Base-by-base conservation (phyloP, 2,329 filamentous ascomycete species). In the Phialophora expanda region DNA sequence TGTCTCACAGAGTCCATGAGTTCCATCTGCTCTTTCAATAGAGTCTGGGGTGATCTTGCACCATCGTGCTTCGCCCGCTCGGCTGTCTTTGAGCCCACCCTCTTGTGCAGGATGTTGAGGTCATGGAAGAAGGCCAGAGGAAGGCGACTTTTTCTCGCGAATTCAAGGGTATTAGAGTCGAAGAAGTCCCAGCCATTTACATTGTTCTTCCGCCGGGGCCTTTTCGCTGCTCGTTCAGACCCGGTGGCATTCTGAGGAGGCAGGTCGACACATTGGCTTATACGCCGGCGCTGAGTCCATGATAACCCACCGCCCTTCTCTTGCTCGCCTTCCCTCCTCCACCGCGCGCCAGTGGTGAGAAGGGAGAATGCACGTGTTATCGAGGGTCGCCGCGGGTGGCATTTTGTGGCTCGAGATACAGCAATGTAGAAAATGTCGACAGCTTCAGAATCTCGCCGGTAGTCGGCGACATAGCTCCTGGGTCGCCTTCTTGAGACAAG, bases 31-130 rank as follows among this genome's bases (percentile, higher is more conserved):
- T 70, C 62, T 32, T 68, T 56, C 9, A 70, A 58, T 6, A 44
- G 32, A 12, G 32, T 22, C 41, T 62, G 8, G 17, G 66, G 48
- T 22, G 66, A 57, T 14, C 68, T 44, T 74, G 76, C 59, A 74
- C 75, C 24, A 79, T 83, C 55, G 78, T 82, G 66, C 78, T 73
- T 67, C 22, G 73, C 11, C 26, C 46, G 72, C 55, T 73, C 67
- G 12, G 34, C 56, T 12, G 32, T 56, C 11, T 32, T 38, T 9
- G 59, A 70, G 66, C 74, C 74, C 28, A 66, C 51, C 32, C 67
- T 67, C 32, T 68, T 44, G 34, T 67, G 66, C 8, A 72, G 50
- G 9, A 44, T 56, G 20, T 59, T 56, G 57, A 72, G 51, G 62
- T 72, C 71, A 50, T 66, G 56, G 34, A 70, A 71, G 60, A 70